Base-by-base conservation (phyloP, 73 alveolate genomes). In the Blepharisma japonicum region DNA sequence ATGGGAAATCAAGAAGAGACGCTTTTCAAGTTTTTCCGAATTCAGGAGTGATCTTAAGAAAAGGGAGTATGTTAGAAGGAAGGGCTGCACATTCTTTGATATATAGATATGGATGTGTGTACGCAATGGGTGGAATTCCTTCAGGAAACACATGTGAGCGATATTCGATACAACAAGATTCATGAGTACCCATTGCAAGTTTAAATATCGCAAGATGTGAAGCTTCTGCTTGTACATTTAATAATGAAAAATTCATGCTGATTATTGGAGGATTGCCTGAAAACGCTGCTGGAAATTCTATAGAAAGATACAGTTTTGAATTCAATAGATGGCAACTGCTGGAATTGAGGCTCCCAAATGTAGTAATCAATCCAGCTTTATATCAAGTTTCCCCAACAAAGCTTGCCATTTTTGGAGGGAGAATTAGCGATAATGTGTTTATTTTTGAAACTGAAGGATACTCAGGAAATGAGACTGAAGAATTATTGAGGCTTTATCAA, bases 51-150 rank as follows among this genome's bases (percentile, higher is more conserved):
- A 61, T 61, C 4, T 25, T 14, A 9, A 61, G 23, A 25, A 61
- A 61, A 25, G 23, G 46, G 47, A 18, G 49, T 2, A 61, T 61
- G 74, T 48, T 20, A 18, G 74, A 61, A 61, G 74, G 47, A 61
- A 61, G 74, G 5, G 11, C 50, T 61, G 38, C 74, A n/a, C 46
- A 18, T 61, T 61, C 6, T 25, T 18, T 25, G 2, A 39, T 61
- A 14, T 61, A 61, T 61, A 14, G 74, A 2, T 11, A 8, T 18
- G 74, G 74, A 9, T 61, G 2, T 61, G 38, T 61, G 4, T 61
- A 61, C 23, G 74, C 47, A 14, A 61, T 61, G 14, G 74, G 74
- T 20, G 74, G 74, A 61, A 61, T 14, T n/a, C 49, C 74, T n/a
- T 9, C 49, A 25, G 74, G 74, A 25, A 25, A 14, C 47, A 61